A percentile compares a stretch with the other conserved stretches of the same genome.
Conservation (phyloP, 169 alveolate species). For the Neospora caninum region DNA sequence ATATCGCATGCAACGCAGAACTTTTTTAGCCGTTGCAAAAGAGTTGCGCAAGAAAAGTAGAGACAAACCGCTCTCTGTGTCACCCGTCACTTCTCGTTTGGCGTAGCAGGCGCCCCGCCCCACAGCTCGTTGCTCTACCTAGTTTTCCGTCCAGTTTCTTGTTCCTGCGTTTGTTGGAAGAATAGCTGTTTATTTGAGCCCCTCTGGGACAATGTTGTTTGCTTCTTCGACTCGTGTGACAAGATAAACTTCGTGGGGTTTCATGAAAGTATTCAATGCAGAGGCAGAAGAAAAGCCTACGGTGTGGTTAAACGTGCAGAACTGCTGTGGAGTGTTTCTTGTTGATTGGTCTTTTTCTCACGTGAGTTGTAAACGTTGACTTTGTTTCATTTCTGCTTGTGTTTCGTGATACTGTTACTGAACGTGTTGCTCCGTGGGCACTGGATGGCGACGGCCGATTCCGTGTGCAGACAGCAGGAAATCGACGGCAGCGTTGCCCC, state of each 20-base stretch:
- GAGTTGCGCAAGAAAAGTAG: conserved; percentile 1
- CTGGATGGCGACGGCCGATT: neutral
- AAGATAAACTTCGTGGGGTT: neutral
- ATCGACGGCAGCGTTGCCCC: too few relatives aligned
- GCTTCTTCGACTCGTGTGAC: neutral
- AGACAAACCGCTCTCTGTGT: neutral
- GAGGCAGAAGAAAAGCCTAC: neutral
- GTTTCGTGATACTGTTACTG: neutral
- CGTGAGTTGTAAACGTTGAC: neutral
- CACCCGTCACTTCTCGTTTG: neutral
- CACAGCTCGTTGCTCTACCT: neutral
- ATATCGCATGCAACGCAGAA: neutral
- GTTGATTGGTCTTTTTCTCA: neutral
- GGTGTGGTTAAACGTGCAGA: neutral
- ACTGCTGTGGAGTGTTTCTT: neutral
- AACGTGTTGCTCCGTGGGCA: neutral
- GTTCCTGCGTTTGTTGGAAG: neutral
- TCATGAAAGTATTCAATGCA: neutral
- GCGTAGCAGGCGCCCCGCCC: neutral
- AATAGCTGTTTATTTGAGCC: neutral
- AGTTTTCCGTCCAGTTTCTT: neutral
- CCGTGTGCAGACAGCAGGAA: neutral
- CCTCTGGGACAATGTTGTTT: neutral
- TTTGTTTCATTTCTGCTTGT: neutral
- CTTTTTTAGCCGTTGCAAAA: neutral